These are phyloP conservation scores for Plenodomus biglobosus DNA, from an alignment of 2,329 filamentous ascomycete species.

Conservation along the genomic window DNA sequence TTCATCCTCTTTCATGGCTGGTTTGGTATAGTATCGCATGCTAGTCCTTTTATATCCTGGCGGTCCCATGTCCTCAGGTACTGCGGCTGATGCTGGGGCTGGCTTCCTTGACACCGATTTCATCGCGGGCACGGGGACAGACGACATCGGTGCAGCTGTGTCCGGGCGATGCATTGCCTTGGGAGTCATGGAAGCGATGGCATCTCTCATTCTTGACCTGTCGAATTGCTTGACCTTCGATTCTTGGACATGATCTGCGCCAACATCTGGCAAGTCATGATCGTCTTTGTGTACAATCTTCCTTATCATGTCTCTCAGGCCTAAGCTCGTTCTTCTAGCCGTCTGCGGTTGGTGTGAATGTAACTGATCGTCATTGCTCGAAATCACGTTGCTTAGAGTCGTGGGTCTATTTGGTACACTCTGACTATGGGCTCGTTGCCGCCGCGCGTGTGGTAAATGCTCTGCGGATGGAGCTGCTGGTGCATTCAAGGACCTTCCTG, in stretches of 20 bases:
- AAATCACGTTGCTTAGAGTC: conserved; percentile 24
- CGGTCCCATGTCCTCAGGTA: background rate
- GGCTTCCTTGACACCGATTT: background rate
- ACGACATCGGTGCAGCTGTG: background rate
- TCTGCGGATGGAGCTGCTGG: conserved; percentile 7
- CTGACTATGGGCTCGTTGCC: conserved; percentile 10
- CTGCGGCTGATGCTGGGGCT: background rate
- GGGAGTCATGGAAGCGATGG: background rate
- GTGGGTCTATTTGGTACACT: conserved; percentile 13
- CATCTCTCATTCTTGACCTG: background rate
- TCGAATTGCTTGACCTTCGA: background rate
- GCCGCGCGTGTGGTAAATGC: conserved; percentile 5
- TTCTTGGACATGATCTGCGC: conserved; percentile 5
- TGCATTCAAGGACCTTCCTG: conserved; percentile 18
- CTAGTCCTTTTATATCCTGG: conserved; percentile 1
- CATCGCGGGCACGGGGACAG: background rate
- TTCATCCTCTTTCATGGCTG: conserved; percentile 3
- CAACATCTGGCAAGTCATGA: background rate
- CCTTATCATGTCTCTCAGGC: conserved; percentile 31
- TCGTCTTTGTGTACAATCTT: conserved; percentile 30
- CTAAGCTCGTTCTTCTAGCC: conserved; percentile 21
- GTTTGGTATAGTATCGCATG: conserved; percentile 20
- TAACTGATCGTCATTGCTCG: conserved; percentile 17
- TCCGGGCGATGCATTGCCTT: background rate
- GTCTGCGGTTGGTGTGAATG: conserved; percentile 11